phyloP scores from a whole-genome alignment of 2,329 filamentous ascomycete genomes.

The Penicillium brasilianum region DNA sequence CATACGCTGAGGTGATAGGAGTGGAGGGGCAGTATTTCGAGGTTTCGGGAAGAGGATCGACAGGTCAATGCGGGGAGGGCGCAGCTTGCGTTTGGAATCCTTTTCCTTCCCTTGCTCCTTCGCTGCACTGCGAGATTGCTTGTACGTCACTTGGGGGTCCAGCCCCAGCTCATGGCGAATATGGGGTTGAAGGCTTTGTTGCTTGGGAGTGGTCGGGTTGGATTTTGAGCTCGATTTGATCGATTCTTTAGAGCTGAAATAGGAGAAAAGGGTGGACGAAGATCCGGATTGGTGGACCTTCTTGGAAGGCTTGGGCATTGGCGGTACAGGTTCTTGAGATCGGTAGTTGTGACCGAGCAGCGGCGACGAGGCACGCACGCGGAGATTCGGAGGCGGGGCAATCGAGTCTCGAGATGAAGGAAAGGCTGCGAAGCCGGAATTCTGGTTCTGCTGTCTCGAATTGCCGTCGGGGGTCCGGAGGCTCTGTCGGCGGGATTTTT shows the following conservation, averaged over 20 bases:
- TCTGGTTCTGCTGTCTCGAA: constrained; percentile 25
- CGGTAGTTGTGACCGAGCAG: constrained; percentile 48
- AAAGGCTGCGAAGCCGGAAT: constrained; percentile 34
- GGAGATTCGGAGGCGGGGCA: constrained; percentile 37
- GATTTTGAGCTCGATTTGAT: constrained; percentile 48
- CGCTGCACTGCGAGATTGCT: constrained; percentile 29
- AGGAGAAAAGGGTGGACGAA: constrained; percentile 53
- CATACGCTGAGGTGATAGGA: constrained; percentile 50
- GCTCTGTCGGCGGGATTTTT: constrained; percentile 41
- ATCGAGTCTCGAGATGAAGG: constrained; percentile 28
- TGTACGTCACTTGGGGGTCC: constrained; percentile 31
- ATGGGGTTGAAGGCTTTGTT: constrained; percentile 22
- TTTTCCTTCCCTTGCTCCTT: constrained; percentile 23
- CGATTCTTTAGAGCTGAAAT: constrained; percentile 52
- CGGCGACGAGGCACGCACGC: constrained; percentile 54
- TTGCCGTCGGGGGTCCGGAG: constrained; percentile 49
- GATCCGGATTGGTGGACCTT: constrained; percentile 49
- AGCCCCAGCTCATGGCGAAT: constrained; percentile 25
- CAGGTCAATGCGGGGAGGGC: constrained; percentile 48
- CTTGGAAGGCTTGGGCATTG: constrained; percentile 43
- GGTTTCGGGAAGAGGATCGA: constrained; percentile 51
- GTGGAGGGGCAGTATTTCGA: constrained; percentile 36
- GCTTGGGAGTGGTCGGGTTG: constrained; percentile 31
- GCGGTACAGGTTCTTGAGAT: constrained; percentile 33
- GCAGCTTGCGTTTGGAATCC: constrained; percentile 46